Percentiles rank a stretch among this genome's conserved stretches.
Conservation (phyloP, 306 rosid genomes). For the Vicia sativa region DNA sequence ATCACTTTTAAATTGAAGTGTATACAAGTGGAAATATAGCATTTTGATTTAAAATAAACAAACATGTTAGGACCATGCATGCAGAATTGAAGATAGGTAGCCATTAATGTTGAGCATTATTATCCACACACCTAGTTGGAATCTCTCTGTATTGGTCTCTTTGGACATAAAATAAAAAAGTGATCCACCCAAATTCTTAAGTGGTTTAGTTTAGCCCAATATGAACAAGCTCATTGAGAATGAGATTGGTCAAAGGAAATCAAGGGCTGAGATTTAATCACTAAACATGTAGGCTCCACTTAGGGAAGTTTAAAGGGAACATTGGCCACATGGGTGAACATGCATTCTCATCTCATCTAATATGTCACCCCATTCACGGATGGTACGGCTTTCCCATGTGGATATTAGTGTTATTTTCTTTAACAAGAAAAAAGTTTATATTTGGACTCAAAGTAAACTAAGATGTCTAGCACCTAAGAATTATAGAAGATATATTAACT, state of each 20-base stretch:
- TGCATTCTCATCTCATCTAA: constrained; percentile 44
- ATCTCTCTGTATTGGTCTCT: constrained; percentile 15
- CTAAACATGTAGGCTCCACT: constrained; percentile 37
- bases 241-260: constrained; percentile 12
- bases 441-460: not conserved
- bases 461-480: not conserved
- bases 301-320: constrained; percentile 42
- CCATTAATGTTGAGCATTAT: constrained; percentile 14
- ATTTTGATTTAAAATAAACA: not conserved
- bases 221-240: constrained; percentile 25
- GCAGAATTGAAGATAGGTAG: not conserved
- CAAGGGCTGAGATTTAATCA: constrained; percentile 14
- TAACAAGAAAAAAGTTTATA: no score
- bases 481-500: not conserved
- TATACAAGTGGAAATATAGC: not conserved
- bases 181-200: constrained; percentile 2
- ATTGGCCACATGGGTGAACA: constrained; percentile 69
- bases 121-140: constrained; percentile 25
- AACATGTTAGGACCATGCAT: constrained; percentile 22
- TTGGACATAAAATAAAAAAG: not conserved
- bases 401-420: constrained; percentile 1
- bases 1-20: constrained; percentile 8
- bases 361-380: constrained; percentile 53
- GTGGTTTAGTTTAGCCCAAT: constrained; percentile 33
- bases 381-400: constrained; percentile 72